Percentiles rank a stretch among this genome's conserved stretches.
phyloP scores from a whole-genome alignment of 495 filamentous ascomycete genomes.

The Pyrenula aspistea region DNA sequence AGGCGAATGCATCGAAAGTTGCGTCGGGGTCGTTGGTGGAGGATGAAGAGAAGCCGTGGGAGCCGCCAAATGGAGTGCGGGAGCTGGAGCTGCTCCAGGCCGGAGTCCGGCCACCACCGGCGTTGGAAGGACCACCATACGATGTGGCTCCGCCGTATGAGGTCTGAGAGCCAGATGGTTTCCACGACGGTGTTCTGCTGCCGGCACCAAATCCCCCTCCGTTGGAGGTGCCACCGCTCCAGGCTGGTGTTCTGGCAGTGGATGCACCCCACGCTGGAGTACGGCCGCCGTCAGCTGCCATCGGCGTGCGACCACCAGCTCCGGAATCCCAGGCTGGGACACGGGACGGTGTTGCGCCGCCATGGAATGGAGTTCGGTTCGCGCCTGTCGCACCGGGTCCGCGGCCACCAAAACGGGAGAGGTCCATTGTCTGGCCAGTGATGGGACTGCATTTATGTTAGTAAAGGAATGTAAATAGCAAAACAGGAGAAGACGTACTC shows the following conservation, averaged over 20 bases:
- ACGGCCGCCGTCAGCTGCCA: constrained; percentile 36
- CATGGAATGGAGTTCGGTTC: constrained; percentile 27
- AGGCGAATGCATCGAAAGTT: constrained; percentile 53
- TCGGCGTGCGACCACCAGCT: constrained; percentile 59
- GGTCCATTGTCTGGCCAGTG: constrained; percentile 62
- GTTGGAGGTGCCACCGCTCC: constrained; percentile 9
- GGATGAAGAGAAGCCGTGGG: constrained; percentile 26
- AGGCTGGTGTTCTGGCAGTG: constrained; percentile 13
- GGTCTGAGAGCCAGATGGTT: not conserved
- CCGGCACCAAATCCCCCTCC: constrained; percentile 47
- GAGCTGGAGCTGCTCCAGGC: constrained; percentile 47
- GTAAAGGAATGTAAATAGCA: constrained; percentile 4
- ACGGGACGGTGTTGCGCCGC: constrained; percentile 21
- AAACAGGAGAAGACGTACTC: constrained; percentile 40
- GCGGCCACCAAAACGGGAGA: constrained; percentile 43
- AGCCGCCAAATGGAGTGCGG: constrained; percentile 54
- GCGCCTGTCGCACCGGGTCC: constrained; percentile 36
- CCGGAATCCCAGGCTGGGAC: constrained; percentile 20
- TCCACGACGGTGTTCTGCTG: constrained; percentile 35
- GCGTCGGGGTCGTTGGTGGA: constrained; percentile 17
- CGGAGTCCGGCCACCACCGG: constrained; percentile 41
- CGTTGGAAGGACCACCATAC: constrained; percentile 12
- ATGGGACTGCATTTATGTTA: constrained; percentile 31
- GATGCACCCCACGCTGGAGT: constrained; percentile 40
- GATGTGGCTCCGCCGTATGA: constrained; percentile 15